Percentiles rank a stretch among this genome's conserved stretches.
Evolutionary conservation across 805 yeast species (phyloP).

Genomic region (Babjeviella inositovora): DNA sequence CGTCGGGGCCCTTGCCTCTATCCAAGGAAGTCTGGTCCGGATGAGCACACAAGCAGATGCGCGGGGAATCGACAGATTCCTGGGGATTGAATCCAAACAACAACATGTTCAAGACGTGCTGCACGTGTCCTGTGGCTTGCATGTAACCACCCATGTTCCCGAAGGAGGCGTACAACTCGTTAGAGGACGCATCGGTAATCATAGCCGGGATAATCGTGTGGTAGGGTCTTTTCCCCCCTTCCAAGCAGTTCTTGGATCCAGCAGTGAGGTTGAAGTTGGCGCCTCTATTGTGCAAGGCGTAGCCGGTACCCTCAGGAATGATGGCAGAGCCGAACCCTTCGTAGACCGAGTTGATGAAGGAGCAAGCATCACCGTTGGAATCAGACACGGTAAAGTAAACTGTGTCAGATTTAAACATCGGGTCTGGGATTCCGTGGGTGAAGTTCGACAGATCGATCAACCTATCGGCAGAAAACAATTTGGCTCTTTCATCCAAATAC

Average conservation of each 20-base stretch:
- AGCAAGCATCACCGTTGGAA: slow-evolving; percentile 60
- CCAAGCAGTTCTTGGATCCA: slow-evolving; percentile 41
- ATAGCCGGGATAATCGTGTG: slow-evolving; percentile 78
- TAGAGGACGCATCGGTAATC: slow-evolving; percentile 32
- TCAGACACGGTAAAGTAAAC: slow-evolving; percentile 55
- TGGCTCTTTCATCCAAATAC: slow-evolving; percentile 33
- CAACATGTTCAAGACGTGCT: slow-evolving; percentile 51
- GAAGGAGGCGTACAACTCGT: slow-evolving; percentile 47
- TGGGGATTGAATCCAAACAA: slow-evolving; percentile 56
- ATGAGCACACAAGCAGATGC: slow-evolving; percentile 48
- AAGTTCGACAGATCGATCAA: slow-evolving; percentile 23
- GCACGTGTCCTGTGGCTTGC: slow-evolving; percentile 79
- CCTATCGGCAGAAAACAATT: slow-evolving; percentile 19
- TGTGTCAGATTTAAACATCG: slow-evolving; percentile 49
- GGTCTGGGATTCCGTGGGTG: slow-evolving; percentile 39
- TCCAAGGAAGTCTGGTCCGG: slow-evolving; percentile 23
- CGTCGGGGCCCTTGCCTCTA: slow-evolving; percentile 41
- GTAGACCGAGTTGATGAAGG: slow-evolving; percentile 66
- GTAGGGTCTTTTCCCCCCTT: slow-evolving; percentile 59
- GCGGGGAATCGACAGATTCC: slow-evolving; percentile 59
- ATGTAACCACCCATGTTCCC: slow-evolving; percentile 84
- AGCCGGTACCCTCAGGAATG: slow-evolving; percentile 48
- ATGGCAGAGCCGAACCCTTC: slow-evolving; percentile 58
- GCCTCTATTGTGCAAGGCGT: slow-evolving; percentile 63
- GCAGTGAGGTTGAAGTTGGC: slow-evolving; percentile 52